phyloP scores from a whole-genome alignment of 441 rosid species.

The Macaranga tanarius region DNA sequence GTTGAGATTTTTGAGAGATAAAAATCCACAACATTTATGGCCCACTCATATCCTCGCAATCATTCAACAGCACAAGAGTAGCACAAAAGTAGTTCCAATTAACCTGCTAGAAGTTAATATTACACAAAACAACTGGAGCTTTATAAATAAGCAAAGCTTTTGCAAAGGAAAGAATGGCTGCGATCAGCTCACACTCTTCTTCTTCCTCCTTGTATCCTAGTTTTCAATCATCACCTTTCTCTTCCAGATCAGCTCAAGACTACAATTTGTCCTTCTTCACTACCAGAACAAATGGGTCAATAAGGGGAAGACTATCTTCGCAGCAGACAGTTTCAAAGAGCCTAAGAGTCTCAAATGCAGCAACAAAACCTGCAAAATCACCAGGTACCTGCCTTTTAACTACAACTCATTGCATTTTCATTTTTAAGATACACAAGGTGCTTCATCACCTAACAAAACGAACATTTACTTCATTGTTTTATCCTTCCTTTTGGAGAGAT shows the following conservation, averaged over 20 bases:
- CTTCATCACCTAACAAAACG: too few species aligned
- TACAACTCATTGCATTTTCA: not conserved
- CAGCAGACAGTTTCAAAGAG: slow-evolving; percentile 21
- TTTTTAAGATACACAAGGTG: slow-evolving; percentile 4
- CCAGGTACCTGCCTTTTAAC: slow-evolving; percentile 49
- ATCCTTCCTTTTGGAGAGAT: slow-evolving; percentile 39
- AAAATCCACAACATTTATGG: slow-evolving; percentile 24
- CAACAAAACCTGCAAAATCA: slow-evolving; percentile 79
- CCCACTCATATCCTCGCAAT: slow-evolving; percentile 21
- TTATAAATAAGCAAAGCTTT: not conserved
- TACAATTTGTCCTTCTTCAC: slow-evolving; percentile 8
- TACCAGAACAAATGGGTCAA: slow-evolving; percentile 26
- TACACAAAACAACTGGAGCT: too few species aligned
- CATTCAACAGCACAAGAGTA: not conserved
- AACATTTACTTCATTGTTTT: not conserved
- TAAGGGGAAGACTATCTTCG: slow-evolving; percentile 19
- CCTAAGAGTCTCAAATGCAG: slow-evolving; percentile 48
- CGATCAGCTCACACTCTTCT: slow-evolving; percentile 43
- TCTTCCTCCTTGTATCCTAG: slow-evolving; percentile 36
- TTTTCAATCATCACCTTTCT: slow-evolving; percentile 32
- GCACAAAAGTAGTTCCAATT: not conserved
- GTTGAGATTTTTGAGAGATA: slow-evolving; percentile 45
- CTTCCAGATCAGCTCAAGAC: slow-evolving; percentile 28
- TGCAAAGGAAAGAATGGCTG: slow-evolving; percentile 40
- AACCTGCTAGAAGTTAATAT: too few species aligned